These are phyloP conservation scores for Acacia acuminata DNA, from an alignment of 306 rosid species.

Conservation along the genomic window DNA sequence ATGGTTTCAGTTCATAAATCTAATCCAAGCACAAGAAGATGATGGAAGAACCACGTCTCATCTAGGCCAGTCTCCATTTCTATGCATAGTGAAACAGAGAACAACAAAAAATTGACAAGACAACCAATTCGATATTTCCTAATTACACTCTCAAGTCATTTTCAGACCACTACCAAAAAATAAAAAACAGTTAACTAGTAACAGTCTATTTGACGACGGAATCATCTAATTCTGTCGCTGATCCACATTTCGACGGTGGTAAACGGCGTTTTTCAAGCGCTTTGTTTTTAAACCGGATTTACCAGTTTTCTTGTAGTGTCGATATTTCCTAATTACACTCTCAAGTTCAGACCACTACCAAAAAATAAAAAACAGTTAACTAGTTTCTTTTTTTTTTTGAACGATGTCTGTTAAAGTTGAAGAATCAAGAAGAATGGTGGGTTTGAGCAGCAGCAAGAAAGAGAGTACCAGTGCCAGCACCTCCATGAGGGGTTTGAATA, in stretches of 20 bases:
- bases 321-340: neutral
- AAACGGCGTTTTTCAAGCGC: no score
- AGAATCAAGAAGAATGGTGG: slow-evolving; percentile 33
- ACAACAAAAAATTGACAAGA: neutral
- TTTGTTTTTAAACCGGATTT: no score
- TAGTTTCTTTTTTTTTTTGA: no score
- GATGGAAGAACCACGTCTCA: neutral
- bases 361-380: no score
- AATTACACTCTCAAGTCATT: slow-evolving; percentile 18
- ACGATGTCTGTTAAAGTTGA: neutral
- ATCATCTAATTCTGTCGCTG: no score
- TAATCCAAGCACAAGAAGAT: neutral
- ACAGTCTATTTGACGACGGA: no score
- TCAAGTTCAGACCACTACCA: slow-evolving; percentile 15
- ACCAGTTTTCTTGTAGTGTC: no score
- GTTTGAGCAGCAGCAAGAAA: slow-evolving; percentile 66
- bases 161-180: neutral
- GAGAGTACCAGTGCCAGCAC: slow-evolving; percentile 66
- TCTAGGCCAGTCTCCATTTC: neutral
- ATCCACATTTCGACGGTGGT: no score
- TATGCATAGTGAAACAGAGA: neutral
- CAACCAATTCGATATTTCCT: slow-evolving; percentile 6
- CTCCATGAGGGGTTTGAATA: slow-evolving; percentile 67
- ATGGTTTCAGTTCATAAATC: neutral
- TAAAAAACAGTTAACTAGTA: no score